phyloP scores from a whole-genome alignment of 2,329 filamentous ascomycete genomes.

The Drechslerella dactyloides region DNA sequence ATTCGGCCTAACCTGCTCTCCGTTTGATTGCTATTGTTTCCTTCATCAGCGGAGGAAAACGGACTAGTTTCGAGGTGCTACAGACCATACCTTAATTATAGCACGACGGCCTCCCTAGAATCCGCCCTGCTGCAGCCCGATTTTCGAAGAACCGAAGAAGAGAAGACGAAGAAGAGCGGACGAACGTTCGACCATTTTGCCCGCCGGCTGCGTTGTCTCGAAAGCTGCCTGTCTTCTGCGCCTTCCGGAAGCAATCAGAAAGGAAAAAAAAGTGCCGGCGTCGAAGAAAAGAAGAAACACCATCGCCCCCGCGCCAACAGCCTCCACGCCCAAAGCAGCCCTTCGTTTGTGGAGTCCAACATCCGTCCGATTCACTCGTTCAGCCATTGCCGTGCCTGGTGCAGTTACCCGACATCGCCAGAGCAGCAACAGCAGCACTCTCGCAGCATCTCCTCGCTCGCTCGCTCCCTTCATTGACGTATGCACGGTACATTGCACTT shows the following conservation, averaged over 20 bases:
- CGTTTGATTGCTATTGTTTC: conserved; percentile 1
- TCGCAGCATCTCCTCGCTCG: neutral
- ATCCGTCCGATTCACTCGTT: too few species aligned
- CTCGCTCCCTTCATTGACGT: too few species aligned
- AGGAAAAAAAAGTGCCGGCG: conserved; percentile 2
- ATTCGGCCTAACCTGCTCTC: neutral
- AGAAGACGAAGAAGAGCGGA: neutral
- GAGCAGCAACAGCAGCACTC: neutral
- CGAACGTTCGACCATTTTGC: conserved; percentile 30
- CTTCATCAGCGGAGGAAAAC: neutral
- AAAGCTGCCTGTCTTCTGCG: conserved; percentile 20
- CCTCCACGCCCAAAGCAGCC: conserved; percentile 20
- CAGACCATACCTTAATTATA: conserved; percentile 30
- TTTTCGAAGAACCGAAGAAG: too few species aligned
- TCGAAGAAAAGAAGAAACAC: neutral
- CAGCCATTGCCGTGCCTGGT: too few species aligned
- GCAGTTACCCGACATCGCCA: too few species aligned
- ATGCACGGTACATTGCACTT: neutral
- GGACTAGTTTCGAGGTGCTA: conserved; percentile 10
- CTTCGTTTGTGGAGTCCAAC: conserved; percentile 35
- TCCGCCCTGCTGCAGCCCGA: neutral
- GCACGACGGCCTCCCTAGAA: neutral
- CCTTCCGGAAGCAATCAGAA: conserved; percentile 29
- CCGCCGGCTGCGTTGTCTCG: conserved; percentile 34
- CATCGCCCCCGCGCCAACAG: conserved; percentile 11